Percentiles rank a stretch among this genome's conserved stretches.
Evolutionary conservation across 2,329 filamentous ascomycete species (phyloP).

Genomic region (Phaeosphaeriaceae sp.): DNA sequence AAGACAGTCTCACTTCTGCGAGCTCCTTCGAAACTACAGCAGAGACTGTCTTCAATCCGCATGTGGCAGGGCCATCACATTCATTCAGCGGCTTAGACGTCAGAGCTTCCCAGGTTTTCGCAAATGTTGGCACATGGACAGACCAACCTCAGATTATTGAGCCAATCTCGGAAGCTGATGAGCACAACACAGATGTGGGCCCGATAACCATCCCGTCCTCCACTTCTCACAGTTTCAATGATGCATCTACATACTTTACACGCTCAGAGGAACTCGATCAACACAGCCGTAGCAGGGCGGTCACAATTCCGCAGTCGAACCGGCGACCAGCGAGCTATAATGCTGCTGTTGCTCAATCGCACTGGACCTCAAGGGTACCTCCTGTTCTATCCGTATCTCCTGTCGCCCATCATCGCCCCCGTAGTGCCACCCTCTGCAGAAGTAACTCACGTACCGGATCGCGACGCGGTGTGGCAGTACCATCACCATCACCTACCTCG

Average conservation of each 20-base stretch:
- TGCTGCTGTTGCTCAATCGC: slow-evolving; percentile 10
- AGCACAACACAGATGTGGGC: slow-evolving; percentile 19
- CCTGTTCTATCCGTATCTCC: slow-evolving; percentile 38
- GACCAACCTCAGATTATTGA: slow-evolving; percentile 39
- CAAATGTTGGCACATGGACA: slow-evolving; percentile 36
- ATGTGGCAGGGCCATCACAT: slow-evolving; percentile 34
- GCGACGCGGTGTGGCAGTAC: slow-evolving; percentile 27
- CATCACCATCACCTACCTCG: slow-evolving; percentile 38
- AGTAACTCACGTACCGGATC: slow-evolving; percentile 32
- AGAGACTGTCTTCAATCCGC: slow-evolving; percentile 37
- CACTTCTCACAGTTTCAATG: slow-evolving; percentile 22
- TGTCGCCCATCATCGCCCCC: slow-evolving; percentile 24
- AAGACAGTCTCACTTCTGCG: slow-evolving; percentile 22
- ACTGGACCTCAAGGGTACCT: slow-evolving; percentile 24
- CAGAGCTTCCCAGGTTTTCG: slow-evolving; percentile 36
- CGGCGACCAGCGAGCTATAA: slow-evolving; percentile 21
- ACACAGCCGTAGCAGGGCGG: slow-evolving; percentile 28
- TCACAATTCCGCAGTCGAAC: slow-evolving; percentile 37
- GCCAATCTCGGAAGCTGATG: slow-evolving; percentile 35
- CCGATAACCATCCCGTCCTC: slow-evolving; percentile 41
- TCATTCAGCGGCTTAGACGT: slow-evolving; percentile 40
- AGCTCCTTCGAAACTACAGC: slow-evolving; percentile 29
- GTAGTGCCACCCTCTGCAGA: slow-evolving; percentile 29
- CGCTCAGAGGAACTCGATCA: slow-evolving; percentile 16
- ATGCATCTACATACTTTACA: slow-evolving; percentile 16